Base-by-base conservation (phyloP, 176 grass and related monocot genomes). In the Phyllostachys edulis region DNA sequence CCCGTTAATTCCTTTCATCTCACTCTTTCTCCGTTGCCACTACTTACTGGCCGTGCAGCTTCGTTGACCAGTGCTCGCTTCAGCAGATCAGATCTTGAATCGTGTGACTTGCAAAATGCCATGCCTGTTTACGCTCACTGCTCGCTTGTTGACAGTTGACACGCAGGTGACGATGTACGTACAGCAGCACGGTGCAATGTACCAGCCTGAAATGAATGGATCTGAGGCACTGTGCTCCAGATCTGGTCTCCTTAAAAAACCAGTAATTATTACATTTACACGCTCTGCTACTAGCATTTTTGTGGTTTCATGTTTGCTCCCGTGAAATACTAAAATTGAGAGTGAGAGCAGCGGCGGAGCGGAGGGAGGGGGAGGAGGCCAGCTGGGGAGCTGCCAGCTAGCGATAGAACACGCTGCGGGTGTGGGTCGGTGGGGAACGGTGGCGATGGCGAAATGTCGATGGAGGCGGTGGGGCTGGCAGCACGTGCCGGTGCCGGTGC, bases 401-500 rank as follows among this genome's bases (percentile, higher is more conserved):
- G 71, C 71, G 4, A 27, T 63, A 73, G 84, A 72, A 79, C 71
- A 66, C 85, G 59, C 59, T 46, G 67, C 36, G 40, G 54, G 60
- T 27, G 23, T 27, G 60, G 68, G 61, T 73, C 45, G 67, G 69
- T 45, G 69, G 76, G 50, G 75, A 49, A 18, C 21, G 55, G 55
- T 11, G 42, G 20, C 84, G 68, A 74, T 66, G 59, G 77, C 71
- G 85, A 75, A 39, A 7, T n/a, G 78, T 68, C 78, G 70, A 68
- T 1, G 59, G 4, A 41, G 68, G 15, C 34, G 17, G 75, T 55
- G 49, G 78, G 62, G 59, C 17, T n/a, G 29, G 32, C 8, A 59
- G 38, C 78, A 76, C 78, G 78, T 87, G 85, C 85, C 50, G 2
- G 78, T 87, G 85, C 85, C 50, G 2, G 11, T 34, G 41, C 64